Percentiles rank a stretch among this genome's conserved stretches.
phyloP scores from a whole-genome alignment of 768 basidiomycete genomes.

The Phaeolepiota aurea region DNA sequence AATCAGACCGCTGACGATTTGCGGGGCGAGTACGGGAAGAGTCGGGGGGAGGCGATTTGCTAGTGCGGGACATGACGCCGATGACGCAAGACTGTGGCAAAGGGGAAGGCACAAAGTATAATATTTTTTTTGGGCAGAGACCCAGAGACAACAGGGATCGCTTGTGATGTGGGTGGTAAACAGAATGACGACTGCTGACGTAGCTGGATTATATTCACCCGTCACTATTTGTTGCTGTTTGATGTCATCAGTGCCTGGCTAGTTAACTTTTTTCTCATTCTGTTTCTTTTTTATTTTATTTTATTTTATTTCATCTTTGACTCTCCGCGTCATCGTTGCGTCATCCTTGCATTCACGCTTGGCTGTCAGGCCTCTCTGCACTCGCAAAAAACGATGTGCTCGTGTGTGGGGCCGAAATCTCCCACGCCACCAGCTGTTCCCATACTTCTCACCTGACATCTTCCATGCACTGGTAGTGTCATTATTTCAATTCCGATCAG shows the following conservation, averaged over 20 bases:
- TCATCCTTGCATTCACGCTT: too few species aligned
- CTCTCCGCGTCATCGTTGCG: conserved; percentile 16
- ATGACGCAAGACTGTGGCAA: conserved; percentile 5
- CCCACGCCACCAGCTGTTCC: not conserved
- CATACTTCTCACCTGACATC: not conserved
- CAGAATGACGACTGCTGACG: conserved; percentile 45
- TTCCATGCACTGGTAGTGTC: not conserved
- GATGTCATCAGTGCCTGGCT: conserved; percentile 18
- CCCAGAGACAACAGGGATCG: conserved; percentile 3
- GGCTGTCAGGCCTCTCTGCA: too few species aligned
- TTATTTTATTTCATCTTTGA: conserved; percentile 3
- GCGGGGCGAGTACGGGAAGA: conserved; percentile 10
- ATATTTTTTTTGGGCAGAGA: too few species aligned
- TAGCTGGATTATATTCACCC: conserved; percentile 35
- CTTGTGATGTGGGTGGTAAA: conserved; percentile 20
- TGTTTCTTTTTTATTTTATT: not conserved
- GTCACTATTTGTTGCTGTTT: conserved; percentile 31
- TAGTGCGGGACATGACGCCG: conserved; percentile 31
- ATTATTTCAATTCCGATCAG: not conserved
- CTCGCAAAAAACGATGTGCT: too few species aligned
- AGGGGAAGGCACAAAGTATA: too few species aligned
- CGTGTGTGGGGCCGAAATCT: too few species aligned
- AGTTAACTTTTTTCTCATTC: too few species aligned
- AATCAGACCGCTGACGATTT: conserved; percentile 51
- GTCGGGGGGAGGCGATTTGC: conserved; percentile 23